Percentiles rank a stretch among this genome's conserved stretches.
phyloP scores from a whole-genome alignment of 1,139 yeast genomes.

The Yamadazyma kanchanaburiensis region DNA sequence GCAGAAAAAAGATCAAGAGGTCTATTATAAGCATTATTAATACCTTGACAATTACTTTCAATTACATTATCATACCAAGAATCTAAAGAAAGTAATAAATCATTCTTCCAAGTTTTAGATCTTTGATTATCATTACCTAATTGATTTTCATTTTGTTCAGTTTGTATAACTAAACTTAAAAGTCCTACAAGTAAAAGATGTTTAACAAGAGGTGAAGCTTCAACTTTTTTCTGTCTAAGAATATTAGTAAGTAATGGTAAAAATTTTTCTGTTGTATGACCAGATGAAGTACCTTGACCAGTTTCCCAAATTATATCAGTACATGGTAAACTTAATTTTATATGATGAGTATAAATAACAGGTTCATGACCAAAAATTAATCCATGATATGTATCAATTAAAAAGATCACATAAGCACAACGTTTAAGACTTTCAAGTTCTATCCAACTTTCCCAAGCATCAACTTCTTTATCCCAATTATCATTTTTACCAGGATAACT shows the following conservation, averaged over 20 bases:
- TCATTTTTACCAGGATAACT: constrained; percentile 45
- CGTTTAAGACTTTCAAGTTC: constrained; percentile 27
- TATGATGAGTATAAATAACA: constrained; percentile 25
- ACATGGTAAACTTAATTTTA: constrained; percentile 24
- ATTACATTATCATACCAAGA: constrained; percentile 46
- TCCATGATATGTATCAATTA: constrained; percentile 25
- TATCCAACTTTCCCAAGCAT: constrained; percentile 26
- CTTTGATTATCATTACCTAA: constrained; percentile 26
- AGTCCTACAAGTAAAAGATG: constrained; percentile 63
- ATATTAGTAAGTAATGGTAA: constrained; percentile 52
- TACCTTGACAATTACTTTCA: constrained; percentile 24
- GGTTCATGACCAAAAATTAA: constrained; percentile 27
- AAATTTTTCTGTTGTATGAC: constrained; percentile 25
- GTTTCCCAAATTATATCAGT: constrained; percentile 25
- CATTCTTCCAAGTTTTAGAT: constrained; percentile 52
- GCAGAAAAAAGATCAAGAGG: constrained; percentile 6
- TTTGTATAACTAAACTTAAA: constrained; percentile 60
- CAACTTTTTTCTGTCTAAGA: constrained; percentile 48
- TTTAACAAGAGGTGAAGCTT: constrained; percentile 51
- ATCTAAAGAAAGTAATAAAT: constrained; percentile 55
- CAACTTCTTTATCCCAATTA: constrained; percentile 8
- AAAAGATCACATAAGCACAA: constrained; percentile 24
- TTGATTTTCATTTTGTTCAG: constrained; percentile 65
- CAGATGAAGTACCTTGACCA: constrained; percentile 4
- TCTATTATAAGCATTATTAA: constrained; percentile 17